Evolutionary conservation across 2,329 filamentous ascomycete species (phyloP), one percentile per base, ranked within the genome.

Genomic region (Eurotiales sp.): DNA sequence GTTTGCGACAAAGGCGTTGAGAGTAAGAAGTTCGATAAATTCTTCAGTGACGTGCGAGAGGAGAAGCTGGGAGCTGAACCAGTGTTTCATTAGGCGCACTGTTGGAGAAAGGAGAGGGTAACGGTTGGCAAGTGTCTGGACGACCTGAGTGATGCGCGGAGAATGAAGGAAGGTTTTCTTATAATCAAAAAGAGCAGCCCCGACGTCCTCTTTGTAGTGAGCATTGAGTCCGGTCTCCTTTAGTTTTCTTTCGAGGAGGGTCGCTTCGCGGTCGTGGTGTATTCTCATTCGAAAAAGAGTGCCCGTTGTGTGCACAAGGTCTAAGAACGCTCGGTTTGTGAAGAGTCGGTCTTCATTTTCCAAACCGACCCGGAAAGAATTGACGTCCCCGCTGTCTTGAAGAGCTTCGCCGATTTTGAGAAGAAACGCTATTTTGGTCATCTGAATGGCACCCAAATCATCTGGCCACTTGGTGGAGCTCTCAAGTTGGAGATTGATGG

Each of bases 391-490:
- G 2, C 77, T 71, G 15, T 81, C 77, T 60, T 85, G 82, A 3
- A 96, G 72, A 3, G 93, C 78, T 46, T 85, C 83, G 45, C 85
- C 83, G 51, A 96, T 84, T 61, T 83, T 85, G 8, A 86, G 69
- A 8, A 88, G 77, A 64, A 99, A 95, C 3, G 95, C 93, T 34
- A 95, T 81, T 70, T 99, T 99, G 11, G 90, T 91, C 63, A 90
- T 84, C 67, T 99, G 93, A 51, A 97, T 96, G 4, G 92, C 91
- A 3, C 82, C 82, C 8, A 97, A 72, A 63, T 95, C 90, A 64
- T 97, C 91, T 0, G 93, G 93, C 93, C 93, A 99, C 59, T 89
- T 86, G 41, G 84, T 86, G 6, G 93, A 97, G 4, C 87, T 88
- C 72, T 99, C 93, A 60, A 99, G 97, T 64, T 92, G 91, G 43